Percentiles rank a stretch among this genome's conserved stretches.
These are phyloP conservation scores for Thelonectria discophora DNA, from an alignment of 2,329 filamentous ascomycete species.

Conservation along the genomic window DNA sequence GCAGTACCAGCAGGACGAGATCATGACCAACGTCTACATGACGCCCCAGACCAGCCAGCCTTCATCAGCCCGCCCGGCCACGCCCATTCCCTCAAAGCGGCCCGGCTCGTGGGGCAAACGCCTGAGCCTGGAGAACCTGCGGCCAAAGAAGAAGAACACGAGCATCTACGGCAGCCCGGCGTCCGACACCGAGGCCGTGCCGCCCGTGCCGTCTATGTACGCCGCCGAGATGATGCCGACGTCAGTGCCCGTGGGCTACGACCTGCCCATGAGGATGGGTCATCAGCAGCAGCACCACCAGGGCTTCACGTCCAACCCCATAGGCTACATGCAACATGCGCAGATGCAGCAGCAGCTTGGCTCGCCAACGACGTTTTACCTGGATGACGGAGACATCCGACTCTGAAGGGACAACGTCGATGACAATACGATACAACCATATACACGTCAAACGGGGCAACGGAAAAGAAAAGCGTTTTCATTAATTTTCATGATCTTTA, in stretches of 20 bases:
- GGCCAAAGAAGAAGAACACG: constrained; percentile 49
- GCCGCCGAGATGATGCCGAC: constrained; percentile 41
- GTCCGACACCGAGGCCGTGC: constrained; percentile 40
- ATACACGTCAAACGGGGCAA: not conserved
- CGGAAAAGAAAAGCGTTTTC: constrained; percentile 16
- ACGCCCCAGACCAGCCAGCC: constrained; percentile 33
- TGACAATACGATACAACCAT: not conserved
- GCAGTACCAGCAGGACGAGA: constrained; percentile 44
- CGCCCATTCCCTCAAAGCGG: constrained; percentile 51
- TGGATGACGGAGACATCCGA: constrained; percentile 43
- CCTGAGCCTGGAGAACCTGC: constrained; percentile 50
- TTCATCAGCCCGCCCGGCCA: constrained; percentile 47
- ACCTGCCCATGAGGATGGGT: constrained; percentile 43
- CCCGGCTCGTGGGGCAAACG: constrained; percentile 52
- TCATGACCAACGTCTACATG: constrained; percentile 42
- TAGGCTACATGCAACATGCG: constrained; percentile 37
- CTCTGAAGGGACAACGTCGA: constrained; percentile 30
- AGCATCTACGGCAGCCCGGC: constrained; percentile 44
- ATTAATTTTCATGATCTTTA: constrained; percentile 29
- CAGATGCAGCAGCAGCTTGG: constrained; percentile 42
- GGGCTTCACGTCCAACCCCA: constrained; percentile 38
- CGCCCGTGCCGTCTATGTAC: constrained; percentile 43
- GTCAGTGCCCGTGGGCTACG: constrained; percentile 41
- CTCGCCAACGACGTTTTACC: constrained; percentile 42
- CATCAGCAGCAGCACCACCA: constrained; percentile 29